phyloP scores from a whole-genome alignment of 345 rosid species.

The Gossypium bickii region DNA sequence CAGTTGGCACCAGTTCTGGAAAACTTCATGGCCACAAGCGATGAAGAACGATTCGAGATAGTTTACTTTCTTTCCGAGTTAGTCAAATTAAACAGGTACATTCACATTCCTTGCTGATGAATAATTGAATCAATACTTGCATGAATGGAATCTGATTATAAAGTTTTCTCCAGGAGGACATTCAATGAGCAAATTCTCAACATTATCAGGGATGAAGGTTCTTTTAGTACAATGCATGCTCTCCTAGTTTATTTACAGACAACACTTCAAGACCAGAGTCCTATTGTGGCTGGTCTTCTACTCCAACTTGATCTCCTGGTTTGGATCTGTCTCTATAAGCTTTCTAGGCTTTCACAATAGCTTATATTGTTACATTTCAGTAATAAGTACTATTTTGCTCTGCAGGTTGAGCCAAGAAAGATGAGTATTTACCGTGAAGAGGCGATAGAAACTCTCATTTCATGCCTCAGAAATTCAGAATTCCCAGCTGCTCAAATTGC shows the following conservation, averaged over 20 bases:
- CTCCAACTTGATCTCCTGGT: conserved; percentile 78
- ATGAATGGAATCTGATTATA: background rate
- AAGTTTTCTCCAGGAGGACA: conserved; percentile 39
- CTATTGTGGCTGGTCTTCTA: conserved; percentile 52
- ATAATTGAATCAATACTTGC: background rate
- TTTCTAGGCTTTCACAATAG: background rate
- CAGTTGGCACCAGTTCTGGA: conserved; percentile 50
- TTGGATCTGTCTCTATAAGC: background rate
- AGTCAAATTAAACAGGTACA: conserved; percentile 54
- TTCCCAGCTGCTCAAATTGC: conserved; percentile 51
- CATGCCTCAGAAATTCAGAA: conserved; percentile 50
- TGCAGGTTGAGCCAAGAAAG: conserved; percentile 65
- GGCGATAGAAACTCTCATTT: conserved; percentile 58
- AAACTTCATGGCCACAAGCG: conserved; percentile 35
- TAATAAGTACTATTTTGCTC: conserved; percentile 10
- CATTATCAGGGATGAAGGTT: conserved; percentile 54
- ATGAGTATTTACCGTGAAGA: conserved; percentile 77
- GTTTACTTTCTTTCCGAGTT: conserved; percentile 51
- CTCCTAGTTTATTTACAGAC: conserved; percentile 51
- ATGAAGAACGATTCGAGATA: conserved; percentile 44
- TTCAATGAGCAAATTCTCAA: conserved; percentile 53
- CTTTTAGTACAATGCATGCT: conserved; percentile 58
- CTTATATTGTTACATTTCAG: background rate
- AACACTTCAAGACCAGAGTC: conserved; percentile 44
- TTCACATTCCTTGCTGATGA: background rate